Conservation (phyloP, 306 rosid species). For the Chamaecrista fasciculata region DNA sequence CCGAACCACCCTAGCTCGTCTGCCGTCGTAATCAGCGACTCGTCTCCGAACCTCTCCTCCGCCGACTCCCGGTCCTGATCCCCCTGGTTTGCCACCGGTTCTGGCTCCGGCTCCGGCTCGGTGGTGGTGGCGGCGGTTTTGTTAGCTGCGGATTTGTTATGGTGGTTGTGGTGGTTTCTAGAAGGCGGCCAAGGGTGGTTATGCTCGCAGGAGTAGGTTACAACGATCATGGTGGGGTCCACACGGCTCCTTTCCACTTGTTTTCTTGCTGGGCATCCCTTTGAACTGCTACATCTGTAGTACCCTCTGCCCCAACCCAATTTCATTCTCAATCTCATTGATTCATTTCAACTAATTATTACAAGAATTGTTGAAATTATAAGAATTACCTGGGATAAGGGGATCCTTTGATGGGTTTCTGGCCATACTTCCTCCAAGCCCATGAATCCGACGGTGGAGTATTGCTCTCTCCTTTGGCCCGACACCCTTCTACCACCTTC, state of each 20-base stretch:
- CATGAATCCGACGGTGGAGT: conserved; percentile 91
- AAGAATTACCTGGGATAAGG: conserved; percentile 99
- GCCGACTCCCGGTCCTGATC: too few species aligned
- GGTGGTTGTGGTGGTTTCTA: conserved; percentile 42
- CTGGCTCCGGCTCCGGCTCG: conserved; percentile 27
- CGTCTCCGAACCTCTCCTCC: too few species aligned
- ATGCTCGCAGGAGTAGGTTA: conserved; percentile 86
- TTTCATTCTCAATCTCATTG: background rate
- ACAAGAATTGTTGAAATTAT: too few species aligned
- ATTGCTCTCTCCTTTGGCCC: conserved; percentile 57
- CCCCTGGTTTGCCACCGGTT: too few species aligned
- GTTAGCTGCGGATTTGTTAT: conserved; percentile 10
- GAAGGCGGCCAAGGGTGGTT: conserved; percentile 84
- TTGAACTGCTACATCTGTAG: conserved; percentile 86
- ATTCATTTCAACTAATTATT: too few species aligned
- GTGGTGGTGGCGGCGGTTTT: conserved; percentile 14
- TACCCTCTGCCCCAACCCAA: conserved; percentile 61
- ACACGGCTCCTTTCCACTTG: conserved; percentile 83
- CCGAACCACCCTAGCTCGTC: conserved; percentile 75
- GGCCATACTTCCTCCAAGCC: conserved; percentile 99
- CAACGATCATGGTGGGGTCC: conserved; percentile 85
- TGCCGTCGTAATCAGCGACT: conserved; percentile 23
- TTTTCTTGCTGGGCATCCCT: conserved; percentile 95
- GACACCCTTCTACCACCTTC: conserved; percentile 57
- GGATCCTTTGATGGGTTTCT: conserved; percentile 98